These are phyloP conservation scores for Oryza glumipatula DNA, from an alignment of 176 grass and related monocot species.

Conservation along the genomic window DNA sequence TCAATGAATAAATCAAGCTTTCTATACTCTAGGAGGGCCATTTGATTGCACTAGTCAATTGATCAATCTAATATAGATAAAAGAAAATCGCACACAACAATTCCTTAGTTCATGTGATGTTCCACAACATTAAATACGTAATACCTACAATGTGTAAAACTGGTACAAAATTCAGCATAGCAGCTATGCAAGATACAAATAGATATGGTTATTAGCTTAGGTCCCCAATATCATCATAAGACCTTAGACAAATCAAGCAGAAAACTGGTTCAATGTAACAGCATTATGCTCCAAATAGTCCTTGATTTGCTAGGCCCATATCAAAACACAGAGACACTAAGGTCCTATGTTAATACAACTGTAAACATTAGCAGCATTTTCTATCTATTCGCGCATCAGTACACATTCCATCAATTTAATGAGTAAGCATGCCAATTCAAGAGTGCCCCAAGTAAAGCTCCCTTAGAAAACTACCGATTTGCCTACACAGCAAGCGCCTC, in stretches of 20 bases:
- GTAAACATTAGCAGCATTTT: conserved; percentile 22
- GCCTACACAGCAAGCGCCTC: neutral
- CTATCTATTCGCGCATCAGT: conserved; percentile 13
- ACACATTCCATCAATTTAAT: conserved; percentile 23
- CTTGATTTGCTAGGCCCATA: neutral
- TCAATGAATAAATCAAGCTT: neutral
- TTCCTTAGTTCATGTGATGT: neutral
- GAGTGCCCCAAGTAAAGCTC: neutral
- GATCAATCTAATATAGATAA: neutral
- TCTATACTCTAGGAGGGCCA: neutral
- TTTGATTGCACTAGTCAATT: neutral
- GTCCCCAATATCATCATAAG: neutral
- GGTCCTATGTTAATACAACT: neutral
- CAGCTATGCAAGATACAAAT: neutral
- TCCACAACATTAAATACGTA: neutral
- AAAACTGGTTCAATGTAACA: neutral
- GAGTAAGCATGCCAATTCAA: neutral
- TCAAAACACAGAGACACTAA: neutral
- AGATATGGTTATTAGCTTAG: neutral
- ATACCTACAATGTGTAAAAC: neutral
- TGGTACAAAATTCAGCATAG: conserved; percentile 7
- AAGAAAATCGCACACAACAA: neutral
- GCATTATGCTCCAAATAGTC: conserved; percentile 32
- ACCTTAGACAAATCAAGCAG: neutral
- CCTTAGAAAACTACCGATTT: neutral